These are phyloP conservation scores for Annulohypoxylon truncatum DNA, from an alignment of 2,329 filamentous ascomycete genomes.

Conservation along the genomic window DNA sequence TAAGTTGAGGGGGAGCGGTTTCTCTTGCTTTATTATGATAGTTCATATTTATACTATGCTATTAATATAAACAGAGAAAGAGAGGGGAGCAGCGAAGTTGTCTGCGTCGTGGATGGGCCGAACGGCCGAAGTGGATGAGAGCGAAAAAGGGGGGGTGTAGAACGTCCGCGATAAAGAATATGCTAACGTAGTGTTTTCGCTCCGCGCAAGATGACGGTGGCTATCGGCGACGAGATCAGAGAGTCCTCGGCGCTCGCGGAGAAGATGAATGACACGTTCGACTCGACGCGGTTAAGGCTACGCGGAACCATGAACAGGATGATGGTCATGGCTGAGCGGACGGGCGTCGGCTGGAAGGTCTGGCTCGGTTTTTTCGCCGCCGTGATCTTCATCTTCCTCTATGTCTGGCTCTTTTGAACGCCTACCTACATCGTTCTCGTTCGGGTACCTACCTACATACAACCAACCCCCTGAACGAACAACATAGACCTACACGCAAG, in stretches of 20 bases:
- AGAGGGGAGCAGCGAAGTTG: background rate
- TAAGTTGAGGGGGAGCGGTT: constrained; percentile 29
- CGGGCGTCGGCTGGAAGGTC: constrained; percentile 94
- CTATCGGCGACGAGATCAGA: constrained; percentile 95
- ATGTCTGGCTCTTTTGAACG: constrained; percentile 86
- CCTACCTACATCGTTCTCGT: background rate
- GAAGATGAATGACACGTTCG: constrained; percentile 96
- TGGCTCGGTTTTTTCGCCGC: constrained; percentile 91
- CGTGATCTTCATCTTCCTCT: constrained; percentile 85
- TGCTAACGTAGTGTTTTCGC: constrained; percentile 22
- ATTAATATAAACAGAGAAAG: constrained; percentile 7
- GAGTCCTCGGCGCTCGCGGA: constrained; percentile 89
- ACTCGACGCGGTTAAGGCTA: constrained; percentile 82
- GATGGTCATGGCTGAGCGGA: constrained; percentile 93
- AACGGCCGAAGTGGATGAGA: background rate
- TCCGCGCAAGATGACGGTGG: constrained; percentile 77
- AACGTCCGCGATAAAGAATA: constrained; percentile 4
- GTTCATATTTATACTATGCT: background rate
- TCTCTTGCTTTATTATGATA: constrained; percentile 16
- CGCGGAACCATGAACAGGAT: constrained; percentile 97
- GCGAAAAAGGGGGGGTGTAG: background rate
- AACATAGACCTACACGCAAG: background rate
- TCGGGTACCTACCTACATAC: constrained; percentile 3
- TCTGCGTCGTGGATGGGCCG: background rate
- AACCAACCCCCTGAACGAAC: background rate